Base-by-base conservation (phyloP, 805 yeast species). In the Grigorovia transvaalensis region DNA sequence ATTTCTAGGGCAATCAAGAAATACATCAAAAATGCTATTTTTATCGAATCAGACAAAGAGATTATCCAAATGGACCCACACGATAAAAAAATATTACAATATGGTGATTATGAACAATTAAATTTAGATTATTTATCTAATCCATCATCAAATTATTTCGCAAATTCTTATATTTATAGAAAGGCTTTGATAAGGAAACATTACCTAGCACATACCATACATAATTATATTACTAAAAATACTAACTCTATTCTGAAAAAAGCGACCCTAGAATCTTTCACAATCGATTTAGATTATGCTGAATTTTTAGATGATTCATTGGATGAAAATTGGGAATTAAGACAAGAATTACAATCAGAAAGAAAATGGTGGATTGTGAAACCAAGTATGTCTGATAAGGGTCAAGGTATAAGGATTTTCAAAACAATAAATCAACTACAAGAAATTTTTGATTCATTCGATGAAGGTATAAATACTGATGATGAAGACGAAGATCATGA, bases 321-420 rank as follows among this genome's bases (percentile, higher is more conserved):
- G 46, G 98, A 91, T 66, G 99, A 93, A 60, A 82, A 86, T 42
- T 90, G 85, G 72, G 99, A 91, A 62, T 73, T 93, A 48, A 71
- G 96, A 53, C 84, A 84, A 50, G 96, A 85, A 58, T 71, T 93
- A 38, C 84, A 82, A 53, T 79, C 78, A 13, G 75, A 72, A 17
- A 20, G 43, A 11, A 80, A 77, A 57, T 78, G 84, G 47, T 91
- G 95, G 90, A 93, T 93, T 42, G 74, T 93, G 64, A 93, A 93
- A 64, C 99, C 99, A 15, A 82, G 96, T 56, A 89, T 93, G 96
- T 85, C 95, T 61, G 99, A 93, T 64, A 84, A 91, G 64, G 99
- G 96, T 11, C 96, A 93, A 65, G 99, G 99, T 0, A 91, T 93
- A 48, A 72, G 96, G 43, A 68, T 93, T 0, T 93, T 93, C 71